Evolutionary conservation across 2,329 filamentous ascomycete genomes (phyloP).

Genomic region (Fusarium sp.): DNA sequence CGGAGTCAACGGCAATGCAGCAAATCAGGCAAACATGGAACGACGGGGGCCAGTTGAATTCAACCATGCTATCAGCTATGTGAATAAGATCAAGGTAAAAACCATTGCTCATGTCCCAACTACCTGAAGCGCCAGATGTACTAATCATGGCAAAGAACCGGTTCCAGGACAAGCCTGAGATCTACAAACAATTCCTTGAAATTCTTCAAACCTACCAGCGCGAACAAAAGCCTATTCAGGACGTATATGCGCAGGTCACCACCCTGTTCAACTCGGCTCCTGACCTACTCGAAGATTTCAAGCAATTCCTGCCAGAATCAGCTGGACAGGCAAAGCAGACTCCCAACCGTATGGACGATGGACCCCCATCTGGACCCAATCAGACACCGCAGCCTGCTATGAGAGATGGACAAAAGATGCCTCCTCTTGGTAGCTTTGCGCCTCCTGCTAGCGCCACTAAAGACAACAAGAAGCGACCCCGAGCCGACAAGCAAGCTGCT

Average conservation of each 20-base stretch:
- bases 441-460: slow-evolving; percentile 83
- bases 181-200: slow-evolving; percentile 99
- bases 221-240: slow-evolving; percentile 97
- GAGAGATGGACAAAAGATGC: slow-evolving; percentile 79
- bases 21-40: slow-evolving; percentile 72
- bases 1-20: slow-evolving; percentile 68
- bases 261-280: slow-evolving; percentile 92
- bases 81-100: slow-evolving; percentile 98
- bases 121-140: slow-evolving; percentile 7
- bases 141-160: slow-evolving; percentile 74
- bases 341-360: slow-evolving; percentile 68
- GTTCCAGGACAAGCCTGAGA: slow-evolving; percentile 95
- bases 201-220: slow-evolving; percentile 98
- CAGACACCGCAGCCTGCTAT: slow-evolving; percentile 65
- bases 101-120: background rate
- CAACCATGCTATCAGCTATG: slow-evolving; percentile 98
- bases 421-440: slow-evolving; percentile 94
- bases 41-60: slow-evolving; percentile 97
- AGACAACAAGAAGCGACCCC: slow-evolving; percentile 88
- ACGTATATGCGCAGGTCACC: slow-evolving; percentile 97
- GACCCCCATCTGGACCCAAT: slow-evolving; percentile 53
- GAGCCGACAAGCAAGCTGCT: slow-evolving; percentile 64
- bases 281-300: slow-evolving; percentile 96
- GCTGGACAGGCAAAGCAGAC: slow-evolving; percentile 62
- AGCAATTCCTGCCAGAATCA: slow-evolving; percentile 96